A percentile compares a stretch with the other conserved stretches of the same genome.
phyloP scores from a whole-genome alignment of 2,329 filamentous ascomycete genomes.

The Coniochaeta sp. region DNA sequence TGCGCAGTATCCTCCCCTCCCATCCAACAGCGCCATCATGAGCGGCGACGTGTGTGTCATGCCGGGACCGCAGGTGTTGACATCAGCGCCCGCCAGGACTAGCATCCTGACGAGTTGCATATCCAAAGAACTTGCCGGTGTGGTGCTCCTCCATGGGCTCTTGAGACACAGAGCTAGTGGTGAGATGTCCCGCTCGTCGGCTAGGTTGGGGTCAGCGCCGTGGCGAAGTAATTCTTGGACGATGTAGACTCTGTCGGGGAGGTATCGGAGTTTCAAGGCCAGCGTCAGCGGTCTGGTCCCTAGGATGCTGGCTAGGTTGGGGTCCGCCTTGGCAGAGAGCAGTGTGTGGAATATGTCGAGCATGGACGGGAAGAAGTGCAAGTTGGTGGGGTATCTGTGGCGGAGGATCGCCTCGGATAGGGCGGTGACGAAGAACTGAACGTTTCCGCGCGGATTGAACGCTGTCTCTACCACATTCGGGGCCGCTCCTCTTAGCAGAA shows the following conservation, averaged over 20 bases:
- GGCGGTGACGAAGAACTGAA: not conserved
- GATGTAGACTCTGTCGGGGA: not conserved
- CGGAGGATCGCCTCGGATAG: not conserved
- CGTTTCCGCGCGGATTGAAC: not conserved
- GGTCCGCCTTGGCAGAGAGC: not conserved
- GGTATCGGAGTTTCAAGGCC: not conserved
- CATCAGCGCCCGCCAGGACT: not conserved
- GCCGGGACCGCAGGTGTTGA: not conserved
- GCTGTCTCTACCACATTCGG: not conserved
- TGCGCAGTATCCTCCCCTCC: not conserved
- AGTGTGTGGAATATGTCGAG: not conserved
- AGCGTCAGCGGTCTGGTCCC: not conserved
- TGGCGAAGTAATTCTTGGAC: not conserved
- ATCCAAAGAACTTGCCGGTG: not conserved
- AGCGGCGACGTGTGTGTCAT: not conserved
- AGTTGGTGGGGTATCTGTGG: not conserved
- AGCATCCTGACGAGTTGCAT: not conserved
- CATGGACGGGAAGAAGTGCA: not conserved
- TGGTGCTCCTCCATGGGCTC: not conserved
- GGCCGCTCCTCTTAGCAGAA: not conserved
- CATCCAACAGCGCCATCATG: not conserved
- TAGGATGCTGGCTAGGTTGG: not conserved
- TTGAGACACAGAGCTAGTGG: not conserved
- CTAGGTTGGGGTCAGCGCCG: not conserved
- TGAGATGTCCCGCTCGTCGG: not conserved